Base-by-base conservation (phyloP, 2,329 filamentous ascomycete genomes). In the Alternaria longipes region DNA sequence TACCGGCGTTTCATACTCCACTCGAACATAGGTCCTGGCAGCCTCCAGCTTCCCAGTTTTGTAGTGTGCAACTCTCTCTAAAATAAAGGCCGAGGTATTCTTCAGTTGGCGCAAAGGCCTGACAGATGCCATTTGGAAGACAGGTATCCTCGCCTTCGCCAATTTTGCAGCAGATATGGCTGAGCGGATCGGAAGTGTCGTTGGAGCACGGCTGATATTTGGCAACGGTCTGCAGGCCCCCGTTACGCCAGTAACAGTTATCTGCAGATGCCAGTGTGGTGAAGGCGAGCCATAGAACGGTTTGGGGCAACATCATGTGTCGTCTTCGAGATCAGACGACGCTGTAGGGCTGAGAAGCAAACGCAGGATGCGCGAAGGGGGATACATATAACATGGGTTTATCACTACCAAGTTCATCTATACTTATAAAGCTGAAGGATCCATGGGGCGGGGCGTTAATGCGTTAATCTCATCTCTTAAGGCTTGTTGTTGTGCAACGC, bases 101-200 rank as follows among this genome's bases (percentile, higher is more conserved):
- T 16, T 49, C 45, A 6, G 20, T 22, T 3, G 38, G 18, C 20
- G 30, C 46, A 24, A 16, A 8, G 32, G 30, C 46, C 14, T 22
- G 14, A 28, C 18, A 50, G 3, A 50, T 20, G 30, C 46, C 46
- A 16, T 50, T 36, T 12, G 46, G 46, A n/a, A 50, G 46, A 50
- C 46, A 50, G 1, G 5, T 36, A 2, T 50, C 46, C 30, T 16
- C 20, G 30, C 30, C 18, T n/a, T 20, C n/a, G 45, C 32, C 30
- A 0, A 47, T 47, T 28, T 49, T 50, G 46, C 46, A 50, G 32
- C 46, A 36, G 46, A 50, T 24, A 20, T 36, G 30, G 30, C 46
- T 36, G 18, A 50, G 46, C 3, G 46, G 46, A 20, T 50, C 46
- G 8, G 46, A 50, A 50, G 46, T 36, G 46, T 50, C 30, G 30